Percentiles rank a stretch among this genome's conserved stretches.
Conservation (phyloP, 192 early-diverging fungal species). For the Entomortierella beljakovae region DNA sequence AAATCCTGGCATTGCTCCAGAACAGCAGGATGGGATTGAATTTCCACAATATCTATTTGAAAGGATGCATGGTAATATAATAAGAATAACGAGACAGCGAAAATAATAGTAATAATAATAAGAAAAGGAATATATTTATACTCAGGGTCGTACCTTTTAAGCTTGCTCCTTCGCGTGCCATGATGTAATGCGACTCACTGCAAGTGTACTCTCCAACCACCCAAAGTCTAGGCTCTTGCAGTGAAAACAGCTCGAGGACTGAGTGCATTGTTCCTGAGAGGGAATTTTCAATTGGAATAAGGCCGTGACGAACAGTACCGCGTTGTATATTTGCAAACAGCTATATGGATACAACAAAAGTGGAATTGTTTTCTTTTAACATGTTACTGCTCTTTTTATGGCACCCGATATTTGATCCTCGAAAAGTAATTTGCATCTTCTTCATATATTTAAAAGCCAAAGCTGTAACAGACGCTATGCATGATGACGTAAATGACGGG, state of each 20-base stretch:
- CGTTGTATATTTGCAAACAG: constrained; percentile 34
- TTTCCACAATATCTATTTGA: constrained; percentile 32
- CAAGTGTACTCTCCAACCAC: constrained; percentile 50
- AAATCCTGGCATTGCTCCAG: constrained; percentile 52
- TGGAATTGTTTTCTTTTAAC: too few species aligned
- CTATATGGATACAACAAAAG: constrained; percentile 7
- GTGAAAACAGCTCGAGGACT: constrained; percentile 43
- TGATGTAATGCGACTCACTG: constrained; percentile 53
- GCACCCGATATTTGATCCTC: too few species aligned
- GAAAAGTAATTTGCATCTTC: too few species aligned
- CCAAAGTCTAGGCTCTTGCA: constrained; percentile 47
- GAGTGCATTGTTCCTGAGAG: constrained; percentile 51
- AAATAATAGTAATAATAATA: background rate
- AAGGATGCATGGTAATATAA: too few species aligned
- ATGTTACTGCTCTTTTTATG: too few species aligned
- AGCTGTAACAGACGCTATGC: too few species aligned
- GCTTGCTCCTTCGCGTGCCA: constrained; percentile 23
- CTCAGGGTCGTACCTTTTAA: constrained; percentile 17
- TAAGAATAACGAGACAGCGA: too few species aligned
- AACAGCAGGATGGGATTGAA: constrained; percentile 45
- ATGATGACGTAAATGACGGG: background rate
- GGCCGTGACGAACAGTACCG: constrained; percentile 33
- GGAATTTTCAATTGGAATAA: constrained; percentile 52
- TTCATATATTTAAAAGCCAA: too few species aligned
- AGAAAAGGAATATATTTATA: background rate